These are phyloP conservation scores for Escovopsis sp. DNA, from an alignment of 2,329 filamentous ascomycete species.

Conservation along the genomic window DNA sequence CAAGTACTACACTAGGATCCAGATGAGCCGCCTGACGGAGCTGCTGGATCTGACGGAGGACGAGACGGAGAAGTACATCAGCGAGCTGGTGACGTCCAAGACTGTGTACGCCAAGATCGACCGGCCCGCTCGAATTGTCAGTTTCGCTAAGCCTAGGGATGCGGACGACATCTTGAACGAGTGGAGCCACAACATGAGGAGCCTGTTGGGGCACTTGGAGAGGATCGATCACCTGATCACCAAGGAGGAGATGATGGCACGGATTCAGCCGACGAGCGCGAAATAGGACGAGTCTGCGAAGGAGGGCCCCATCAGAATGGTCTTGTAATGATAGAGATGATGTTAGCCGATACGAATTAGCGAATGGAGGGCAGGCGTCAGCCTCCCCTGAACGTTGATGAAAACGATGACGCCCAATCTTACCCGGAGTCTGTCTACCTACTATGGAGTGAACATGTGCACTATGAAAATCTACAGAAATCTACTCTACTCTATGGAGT, in stretches of 20 bases:
- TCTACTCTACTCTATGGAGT: no score
- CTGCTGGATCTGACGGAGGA: conserved; percentile 85
- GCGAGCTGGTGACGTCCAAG: conserved; percentile 90
- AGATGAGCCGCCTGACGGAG: conserved; percentile 78
- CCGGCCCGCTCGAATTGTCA: conserved; percentile 79
- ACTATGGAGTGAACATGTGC: no score
- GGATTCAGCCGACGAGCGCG: conserved; percentile 57
- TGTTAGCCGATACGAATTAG: no score
- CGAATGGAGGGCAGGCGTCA: no score
- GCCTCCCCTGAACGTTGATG: no score
- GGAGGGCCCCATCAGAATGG: conserved; percentile 1
- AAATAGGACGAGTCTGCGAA: conserved; percentile 14
- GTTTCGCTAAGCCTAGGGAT: conserved; percentile 86
- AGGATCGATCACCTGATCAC: conserved; percentile 96
- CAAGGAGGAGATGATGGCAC: conserved; percentile 99
- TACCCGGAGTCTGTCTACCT: no score
- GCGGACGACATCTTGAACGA: conserved; percentile 95
- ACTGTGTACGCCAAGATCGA: conserved; percentile 98
- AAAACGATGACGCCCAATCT: no score
- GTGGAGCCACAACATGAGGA: conserved; percentile 98
- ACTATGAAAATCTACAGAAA: conserved; percentile 1
- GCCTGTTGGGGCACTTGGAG: conserved; percentile 68
- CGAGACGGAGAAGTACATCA: conserved; percentile 98
- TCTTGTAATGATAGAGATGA: conserved; percentile 11
- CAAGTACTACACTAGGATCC: conserved; percentile 97